Percentiles rank a stretch among this genome's conserved stretches.
phyloP scores from a whole-genome alignment of 306 rosid genomes.

The Vigna radiata region DNA sequence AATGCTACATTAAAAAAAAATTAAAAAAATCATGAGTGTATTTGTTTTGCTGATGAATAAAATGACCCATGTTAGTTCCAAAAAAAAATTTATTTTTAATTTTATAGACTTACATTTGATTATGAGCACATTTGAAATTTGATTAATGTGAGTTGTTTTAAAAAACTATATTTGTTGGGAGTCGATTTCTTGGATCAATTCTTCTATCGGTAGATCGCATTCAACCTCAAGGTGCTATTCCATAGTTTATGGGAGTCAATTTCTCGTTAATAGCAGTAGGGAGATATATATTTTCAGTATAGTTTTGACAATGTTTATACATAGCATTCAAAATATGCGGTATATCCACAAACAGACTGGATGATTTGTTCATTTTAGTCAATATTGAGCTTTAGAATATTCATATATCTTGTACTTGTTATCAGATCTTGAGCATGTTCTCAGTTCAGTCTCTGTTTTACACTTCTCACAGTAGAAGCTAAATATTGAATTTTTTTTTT shows the following conservation, averaged over 20 bases:
- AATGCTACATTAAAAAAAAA: too few relatives aligned
- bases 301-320: slow-evolving; percentile 32
- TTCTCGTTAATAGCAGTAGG: slow-evolving; percentile 30
- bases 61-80: too few relatives aligned
- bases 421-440: slow-evolving; percentile 77
- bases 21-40: too few relatives aligned
- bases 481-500: slow-evolving; percentile 12
- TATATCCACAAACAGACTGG: slow-evolving; percentile 4
- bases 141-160: too few relatives aligned
- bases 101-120: too few relatives aligned
- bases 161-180: too few relatives aligned
- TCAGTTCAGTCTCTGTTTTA: slow-evolving; percentile 87
- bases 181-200: slow-evolving; percentile 57
- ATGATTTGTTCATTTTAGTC: slow-evolving; percentile 37
- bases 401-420: slow-evolving; percentile 46
- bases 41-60: too few relatives aligned
- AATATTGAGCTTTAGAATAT: slow-evolving; percentile 41
- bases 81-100: too few relatives aligned
- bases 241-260: slow-evolving; percentile 20
- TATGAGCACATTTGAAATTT: too few relatives aligned
- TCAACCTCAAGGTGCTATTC: slow-evolving; percentile 85
- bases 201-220: slow-evolving; percentile 96
- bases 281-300: slow-evolving; percentile 31
- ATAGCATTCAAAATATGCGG: slow-evolving; percentile 38
- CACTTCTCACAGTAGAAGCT: slow-evolving; percentile 93